Evolutionary conservation across 352 stramenopile species (phyloP), one percentile per base, ranked within the genome.

Genomic region (Phytophthora idaei): DNA sequence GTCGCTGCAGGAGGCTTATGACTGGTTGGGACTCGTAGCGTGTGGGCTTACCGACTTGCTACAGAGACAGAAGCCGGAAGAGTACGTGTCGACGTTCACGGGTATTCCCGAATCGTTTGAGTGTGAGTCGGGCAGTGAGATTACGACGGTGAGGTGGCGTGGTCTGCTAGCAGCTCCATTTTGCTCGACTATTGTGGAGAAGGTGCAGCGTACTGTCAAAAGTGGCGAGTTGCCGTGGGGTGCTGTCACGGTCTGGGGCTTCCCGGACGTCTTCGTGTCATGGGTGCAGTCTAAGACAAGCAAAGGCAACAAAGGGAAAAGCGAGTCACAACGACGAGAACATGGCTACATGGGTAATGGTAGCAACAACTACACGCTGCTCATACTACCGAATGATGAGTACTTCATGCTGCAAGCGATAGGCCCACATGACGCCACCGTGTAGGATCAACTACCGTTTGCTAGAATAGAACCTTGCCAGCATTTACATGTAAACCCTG

Each of bases 81-180:
- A 90, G 57, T 95, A 95, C 63, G 83, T 93, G 34, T 93, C 83
- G n/a, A 87, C 65, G 4, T 95, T 90, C 63, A 79, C 77, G 12
- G 81, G 80, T 4, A 46, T 64, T 3, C 69, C 71, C 0, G 80
- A 82, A 27, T 68, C 52, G 21, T 76, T 90, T 42, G 61, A 78
- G 47, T 75, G 77, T 46, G 63, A 81, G 14, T 21, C 61, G 4
- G 27, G 69, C 27, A 56, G 71, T 15, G 62, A 89, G 15, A 53
- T 93, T 27, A 74, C 82, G 25, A 72, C 71, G 2, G 77, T 95
- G 42, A 75, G 70, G n/a, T 95, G 87, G 87, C 79, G 85, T n/a
- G 87, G 87, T 15, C 61, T 94, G n/a, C 62, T 95, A 27, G 69
- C 76, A 14, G 25, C 79, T 53, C 72, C 78, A 37, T 91, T 95